phyloP scores from a whole-genome alignment of 2,329 filamentous ascomycete genomes.

The Pleurostoma richardsiae region DNA sequence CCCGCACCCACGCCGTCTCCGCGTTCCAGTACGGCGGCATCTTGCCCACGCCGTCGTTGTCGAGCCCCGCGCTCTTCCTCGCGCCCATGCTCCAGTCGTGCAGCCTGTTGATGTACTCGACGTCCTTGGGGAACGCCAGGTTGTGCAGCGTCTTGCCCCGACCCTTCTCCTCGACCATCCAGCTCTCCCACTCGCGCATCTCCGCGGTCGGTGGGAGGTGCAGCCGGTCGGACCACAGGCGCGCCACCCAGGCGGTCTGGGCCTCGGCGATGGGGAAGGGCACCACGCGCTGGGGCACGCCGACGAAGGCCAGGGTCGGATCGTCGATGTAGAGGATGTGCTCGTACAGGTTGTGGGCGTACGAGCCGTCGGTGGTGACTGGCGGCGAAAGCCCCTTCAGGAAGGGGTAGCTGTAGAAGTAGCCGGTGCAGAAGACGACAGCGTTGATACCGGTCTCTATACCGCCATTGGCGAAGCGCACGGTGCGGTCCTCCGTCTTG shows the following conservation, averaged over 20 bases:
- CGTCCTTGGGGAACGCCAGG: slow-evolving; percentile 46
- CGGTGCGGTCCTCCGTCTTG: slow-evolving; percentile 34
- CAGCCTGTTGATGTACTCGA: slow-evolving; percentile 55
- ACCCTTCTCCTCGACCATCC: slow-evolving; percentile 44
- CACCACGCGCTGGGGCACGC: slow-evolving; percentile 62
- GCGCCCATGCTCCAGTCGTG: slow-evolving; percentile 41
- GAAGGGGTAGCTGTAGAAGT: slow-evolving; percentile 65
- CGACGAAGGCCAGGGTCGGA: slow-evolving; percentile 62
- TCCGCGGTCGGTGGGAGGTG: slow-evolving; percentile 45
- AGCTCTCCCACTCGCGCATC: slow-evolving; percentile 59
- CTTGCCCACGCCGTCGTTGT: slow-evolving; percentile 30
- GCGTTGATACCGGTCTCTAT: slow-evolving; percentile 53
- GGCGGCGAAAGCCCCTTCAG: slow-evolving; percentile 28
- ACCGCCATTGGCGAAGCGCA: slow-evolving; percentile 56
- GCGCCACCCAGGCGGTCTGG: slow-evolving; percentile 61
- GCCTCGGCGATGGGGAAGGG: slow-evolving; percentile 68
- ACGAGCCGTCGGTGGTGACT: slow-evolving; percentile 53
- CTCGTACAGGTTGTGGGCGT: slow-evolving; percentile 58
- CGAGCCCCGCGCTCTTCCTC: slow-evolving; percentile 16
- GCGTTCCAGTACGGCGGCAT: slow-evolving; percentile 31
- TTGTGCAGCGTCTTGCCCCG: slow-evolving; percentile 32
- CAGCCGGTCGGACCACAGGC: slow-evolving; percentile 61
- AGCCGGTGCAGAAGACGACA: slow-evolving; percentile 66
- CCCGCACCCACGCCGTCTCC: slow-evolving; percentile 32
- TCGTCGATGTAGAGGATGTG: slow-evolving; percentile 63